A percentile compares a stretch with the other conserved stretches of the same genome.
These are phyloP conservation scores for Leccinellum luteum DNA, from an alignment of 768 basidiomycete species.

Conservation along the genomic window DNA sequence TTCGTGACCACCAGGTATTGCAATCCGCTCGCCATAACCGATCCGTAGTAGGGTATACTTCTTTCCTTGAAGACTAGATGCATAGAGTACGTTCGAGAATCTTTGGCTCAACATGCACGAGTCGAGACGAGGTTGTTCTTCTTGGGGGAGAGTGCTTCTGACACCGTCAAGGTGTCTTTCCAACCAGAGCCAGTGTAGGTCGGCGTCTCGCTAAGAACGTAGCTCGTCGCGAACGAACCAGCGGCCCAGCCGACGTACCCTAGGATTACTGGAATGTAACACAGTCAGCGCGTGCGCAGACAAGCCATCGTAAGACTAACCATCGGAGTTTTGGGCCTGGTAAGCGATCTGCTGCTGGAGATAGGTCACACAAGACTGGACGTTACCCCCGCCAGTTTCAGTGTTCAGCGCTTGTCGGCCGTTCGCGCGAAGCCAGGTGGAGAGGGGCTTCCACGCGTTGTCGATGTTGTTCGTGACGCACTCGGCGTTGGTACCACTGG, in stretches of 20 bases:
- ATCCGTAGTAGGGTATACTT: not conserved
- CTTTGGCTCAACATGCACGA: not conserved
- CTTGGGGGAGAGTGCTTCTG: slow-evolving; percentile 31
- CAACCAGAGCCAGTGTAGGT: slow-evolving; percentile 30
- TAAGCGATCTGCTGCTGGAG: slow-evolving; percentile 46
- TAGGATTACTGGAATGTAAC: slow-evolving; percentile 37
- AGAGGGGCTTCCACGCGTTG: slow-evolving; percentile 44
- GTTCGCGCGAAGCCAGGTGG: slow-evolving; percentile 47
- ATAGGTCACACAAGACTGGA: slow-evolving; percentile 43
- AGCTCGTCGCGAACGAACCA: slow-evolving; percentile 46
- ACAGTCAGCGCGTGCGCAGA: not conserved
- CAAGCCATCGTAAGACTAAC: slow-evolving; percentile 25
- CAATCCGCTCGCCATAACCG: not conserved
- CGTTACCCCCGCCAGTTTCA: slow-evolving; percentile 60
- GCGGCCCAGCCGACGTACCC: slow-evolving; percentile 60
- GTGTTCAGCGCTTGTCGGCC: slow-evolving; percentile 56
- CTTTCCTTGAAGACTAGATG: not conserved
- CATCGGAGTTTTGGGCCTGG: slow-evolving; percentile 48
- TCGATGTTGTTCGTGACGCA: slow-evolving; percentile 57
- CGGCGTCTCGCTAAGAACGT: slow-evolving; percentile 36
- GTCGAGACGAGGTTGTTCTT: slow-evolving; percentile 9
- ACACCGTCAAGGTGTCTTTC: slow-evolving; percentile 35
- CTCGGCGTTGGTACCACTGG: slow-evolving; percentile 39
- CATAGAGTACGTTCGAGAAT: not conserved
- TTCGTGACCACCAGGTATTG: not conserved